Conservation (phyloP, 163 green algal species). For the Volvox carteri region DNA sequence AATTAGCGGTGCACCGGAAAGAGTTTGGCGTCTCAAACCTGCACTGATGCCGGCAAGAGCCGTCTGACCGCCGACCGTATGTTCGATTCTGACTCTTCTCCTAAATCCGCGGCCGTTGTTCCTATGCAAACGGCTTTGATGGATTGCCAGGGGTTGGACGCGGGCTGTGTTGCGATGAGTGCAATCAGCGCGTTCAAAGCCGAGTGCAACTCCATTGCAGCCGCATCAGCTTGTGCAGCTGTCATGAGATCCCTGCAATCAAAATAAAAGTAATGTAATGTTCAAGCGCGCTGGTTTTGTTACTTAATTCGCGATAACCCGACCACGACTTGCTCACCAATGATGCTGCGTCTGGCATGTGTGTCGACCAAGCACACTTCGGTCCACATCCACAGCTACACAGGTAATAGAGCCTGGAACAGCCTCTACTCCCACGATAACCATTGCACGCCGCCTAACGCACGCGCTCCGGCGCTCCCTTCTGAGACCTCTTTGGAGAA, state of each 20-base stretch:
- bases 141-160: conserved; percentile 1
- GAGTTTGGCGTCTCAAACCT: background rate
- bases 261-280: background rate
- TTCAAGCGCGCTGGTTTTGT: background rate
- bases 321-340: too few species aligned
- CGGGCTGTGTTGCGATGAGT: background rate
- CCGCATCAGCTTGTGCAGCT: conserved; percentile 10
- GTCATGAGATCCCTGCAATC: conserved; percentile 16
- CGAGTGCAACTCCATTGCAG: conserved; percentile 7
- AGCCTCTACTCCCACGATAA: conserved; percentile 12
- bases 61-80: conserved; percentile 4
- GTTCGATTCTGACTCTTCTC: conserved; percentile 36
- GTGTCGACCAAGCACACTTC: conserved; percentile 17
- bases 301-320: too few species aligned
- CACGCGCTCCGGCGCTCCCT: conserved; percentile 16
- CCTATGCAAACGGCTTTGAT: conserved; percentile 24
- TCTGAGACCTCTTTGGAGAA: background rate
- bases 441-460: background rate
- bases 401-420: conserved; percentile 15
- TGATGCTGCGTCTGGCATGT: background rate
- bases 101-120: conserved; percentile 27
- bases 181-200: conserved; percentile 14
- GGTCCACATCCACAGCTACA: conserved; percentile 6
- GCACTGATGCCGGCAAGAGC: conserved; percentile 2
- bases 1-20: background rate